These are phyloP conservation scores for Podospora didyma DNA, from an alignment of 495 filamentous ascomycete genomes.

Conservation along the genomic window DNA sequence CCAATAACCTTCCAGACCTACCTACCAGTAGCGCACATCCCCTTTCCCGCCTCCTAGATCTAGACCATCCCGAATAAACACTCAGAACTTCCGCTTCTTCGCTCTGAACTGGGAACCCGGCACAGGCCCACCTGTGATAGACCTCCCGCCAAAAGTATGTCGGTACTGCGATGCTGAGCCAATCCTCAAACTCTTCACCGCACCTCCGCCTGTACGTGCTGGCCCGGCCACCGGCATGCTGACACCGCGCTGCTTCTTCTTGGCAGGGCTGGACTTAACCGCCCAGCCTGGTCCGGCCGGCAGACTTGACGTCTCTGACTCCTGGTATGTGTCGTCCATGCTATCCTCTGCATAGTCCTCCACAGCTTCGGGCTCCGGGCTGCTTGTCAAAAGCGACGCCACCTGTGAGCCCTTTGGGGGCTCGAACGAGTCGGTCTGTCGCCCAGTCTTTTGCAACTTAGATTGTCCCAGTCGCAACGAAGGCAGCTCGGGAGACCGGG, in stretches of 20 bases:
- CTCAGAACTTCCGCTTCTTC: too few species aligned
- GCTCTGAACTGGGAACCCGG: too few species aligned
- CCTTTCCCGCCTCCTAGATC: too few species aligned
- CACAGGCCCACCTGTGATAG: too few species aligned
- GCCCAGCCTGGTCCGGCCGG: slow-evolving; percentile 37
- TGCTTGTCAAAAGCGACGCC: slow-evolving; percentile 33
- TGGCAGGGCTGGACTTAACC: too few species aligned
- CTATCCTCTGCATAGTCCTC: slow-evolving; percentile 43
- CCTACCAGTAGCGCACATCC: too few species aligned
- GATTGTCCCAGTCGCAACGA: neutral
- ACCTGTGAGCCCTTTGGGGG: slow-evolving; percentile 38
- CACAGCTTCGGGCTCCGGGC: slow-evolving; percentile 32
- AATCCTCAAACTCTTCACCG: too few species aligned
- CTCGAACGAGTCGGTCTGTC: slow-evolving; percentile 12
- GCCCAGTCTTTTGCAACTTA: neutral
- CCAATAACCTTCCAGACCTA: too few species aligned
- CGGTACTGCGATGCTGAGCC: too few species aligned
- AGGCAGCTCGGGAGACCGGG: neutral
- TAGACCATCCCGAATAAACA: too few species aligned
- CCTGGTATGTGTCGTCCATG: slow-evolving; percentile 35
- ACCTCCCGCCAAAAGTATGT: too few species aligned
- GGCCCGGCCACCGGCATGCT: neutral
- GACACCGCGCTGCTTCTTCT: slow-evolving; percentile 15
- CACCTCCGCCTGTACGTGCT: too few species aligned
- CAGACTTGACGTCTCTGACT: slow-evolving; percentile 12